Percentiles rank a stretch among this genome's conserved stretches.
Evolutionary conservation across 169 alveolate species (phyloP).

Genomic region (Plasmodium gallinaceum): DNA sequence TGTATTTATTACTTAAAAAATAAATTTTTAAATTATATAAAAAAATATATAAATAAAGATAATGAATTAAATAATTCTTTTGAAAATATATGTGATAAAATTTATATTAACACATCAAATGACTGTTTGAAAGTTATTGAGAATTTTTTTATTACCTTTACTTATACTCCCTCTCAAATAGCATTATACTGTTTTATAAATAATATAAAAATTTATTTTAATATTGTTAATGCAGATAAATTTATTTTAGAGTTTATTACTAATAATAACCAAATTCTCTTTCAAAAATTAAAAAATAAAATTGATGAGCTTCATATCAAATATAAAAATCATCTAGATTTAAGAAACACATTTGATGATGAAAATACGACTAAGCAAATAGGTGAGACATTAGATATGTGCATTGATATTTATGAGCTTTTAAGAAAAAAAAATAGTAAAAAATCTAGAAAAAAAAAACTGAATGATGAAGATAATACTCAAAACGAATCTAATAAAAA

Average conservation of each 20-base stretch:
- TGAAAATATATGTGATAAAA: conserved; percentile 40
- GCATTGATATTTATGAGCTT: conserved; percentile 39
- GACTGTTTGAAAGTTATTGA: conserved; percentile 48
- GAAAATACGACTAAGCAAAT: conserved; percentile 68
- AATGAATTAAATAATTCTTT: conserved; percentile 44
- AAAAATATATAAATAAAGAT: conserved; percentile 44
- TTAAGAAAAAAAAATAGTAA: conserved; percentile 25
- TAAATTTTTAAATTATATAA: conserved; percentile 47
- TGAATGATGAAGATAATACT: conserved; percentile 16
- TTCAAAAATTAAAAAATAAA: conserved; percentile 65
- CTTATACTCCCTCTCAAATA: conserved; percentile 67
- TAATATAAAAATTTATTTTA: conserved; percentile 64
- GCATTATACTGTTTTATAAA: conserved; percentile 58
- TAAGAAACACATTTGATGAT: conserved; percentile 67
- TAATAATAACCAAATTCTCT: conserved; percentile 69
- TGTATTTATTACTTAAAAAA: conserved; percentile 51
- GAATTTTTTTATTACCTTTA: conserved; percentile 32
- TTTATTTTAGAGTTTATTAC: conserved; percentile 61
- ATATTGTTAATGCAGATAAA: conserved; percentile 56
- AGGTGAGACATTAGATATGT: conserved; percentile 67
- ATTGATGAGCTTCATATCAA: conserved; percentile 40
- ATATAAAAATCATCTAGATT: conserved; percentile 51
- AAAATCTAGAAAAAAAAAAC: conserved; percentile 18
- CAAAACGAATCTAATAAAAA: conserved; percentile 33
- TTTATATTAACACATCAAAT: conserved; percentile 25